Evolutionary conservation across 2,329 filamentous ascomycete genomes (phyloP).

Genomic region (Neonectria punicea): DNA sequence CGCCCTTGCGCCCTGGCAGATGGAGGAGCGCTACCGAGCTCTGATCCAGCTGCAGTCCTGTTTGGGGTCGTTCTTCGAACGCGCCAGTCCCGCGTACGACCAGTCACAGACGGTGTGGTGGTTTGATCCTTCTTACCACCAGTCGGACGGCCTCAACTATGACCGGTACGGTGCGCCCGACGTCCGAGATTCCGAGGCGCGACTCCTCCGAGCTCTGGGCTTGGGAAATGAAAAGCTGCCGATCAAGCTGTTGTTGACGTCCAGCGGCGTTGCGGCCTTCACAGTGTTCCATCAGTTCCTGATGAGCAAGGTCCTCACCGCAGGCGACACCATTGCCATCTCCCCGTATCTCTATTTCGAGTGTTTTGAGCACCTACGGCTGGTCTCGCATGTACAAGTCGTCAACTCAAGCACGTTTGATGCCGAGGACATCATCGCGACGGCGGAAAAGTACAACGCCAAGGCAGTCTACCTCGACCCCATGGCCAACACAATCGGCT

Average conservation of each 20-base stretch:
- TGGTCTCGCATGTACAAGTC: conserved; percentile 19
- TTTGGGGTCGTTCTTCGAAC: conserved; percentile 25
- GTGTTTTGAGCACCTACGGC: conserved; percentile 23
- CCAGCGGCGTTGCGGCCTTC: conserved; percentile 22
- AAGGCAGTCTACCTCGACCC: conserved; percentile 28
- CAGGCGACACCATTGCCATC: conserved; percentile 24
- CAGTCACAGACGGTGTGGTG: conserved; percentile 26
- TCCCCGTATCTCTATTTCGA: conserved; percentile 28
- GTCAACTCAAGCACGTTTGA: conserved; percentile 23
- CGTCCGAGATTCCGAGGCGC: conserved; percentile 14
- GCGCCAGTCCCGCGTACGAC: conserved; percentile 26
- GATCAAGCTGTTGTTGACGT: conserved; percentile 21
- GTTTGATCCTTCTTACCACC: conserved; percentile 27
- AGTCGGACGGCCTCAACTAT: conserved; percentile 25
- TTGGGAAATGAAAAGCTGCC: conserved; percentile 19
- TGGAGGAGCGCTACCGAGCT: conserved; percentile 26
- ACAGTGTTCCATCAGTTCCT: conserved; percentile 25
- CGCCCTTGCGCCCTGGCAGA: conserved; percentile 22
- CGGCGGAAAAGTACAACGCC: conserved; percentile 24
- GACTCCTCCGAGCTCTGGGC: conserved; percentile 14
- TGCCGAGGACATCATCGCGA: conserved; percentile 25
- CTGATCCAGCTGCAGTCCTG: conserved; percentile 24
- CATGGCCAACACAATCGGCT: conserved; percentile 24
- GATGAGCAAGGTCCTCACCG: conserved; percentile 24
- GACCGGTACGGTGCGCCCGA: conserved; percentile 25